Evolutionary conservation across 257 asterid genomes (phyloP).

Genomic region (Solanum stenotomum): DNA sequence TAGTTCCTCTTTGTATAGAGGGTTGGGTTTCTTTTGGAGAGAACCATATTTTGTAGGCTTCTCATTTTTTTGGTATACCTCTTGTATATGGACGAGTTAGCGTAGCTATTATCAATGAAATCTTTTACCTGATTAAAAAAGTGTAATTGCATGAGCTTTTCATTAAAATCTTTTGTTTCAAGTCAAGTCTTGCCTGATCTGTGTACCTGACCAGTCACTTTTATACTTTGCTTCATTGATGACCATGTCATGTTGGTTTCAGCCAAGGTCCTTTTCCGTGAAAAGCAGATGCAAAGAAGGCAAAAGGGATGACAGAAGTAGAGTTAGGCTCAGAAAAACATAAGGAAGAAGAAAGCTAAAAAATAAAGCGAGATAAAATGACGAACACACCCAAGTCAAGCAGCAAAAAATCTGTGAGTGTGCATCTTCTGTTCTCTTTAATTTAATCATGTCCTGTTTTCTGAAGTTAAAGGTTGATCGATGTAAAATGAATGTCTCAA

Average conservation of each 20-base stretch:
- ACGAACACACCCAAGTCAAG: slow-evolving; percentile 9
- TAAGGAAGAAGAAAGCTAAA: slow-evolving; percentile 4
- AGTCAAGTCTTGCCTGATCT: not conserved
- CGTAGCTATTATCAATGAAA: not conserved
- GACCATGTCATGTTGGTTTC: not conserved
- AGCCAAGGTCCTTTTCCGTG: not conserved
- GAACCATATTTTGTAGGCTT: not conserved
- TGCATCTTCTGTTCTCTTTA: not conserved
- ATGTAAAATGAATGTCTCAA: not conserved
- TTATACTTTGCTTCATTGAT: not conserved
- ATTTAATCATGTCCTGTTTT: not conserved
- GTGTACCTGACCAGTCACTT: not conserved
- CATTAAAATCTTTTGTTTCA: not conserved
- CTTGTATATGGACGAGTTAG: not conserved
- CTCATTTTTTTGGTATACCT: not conserved
- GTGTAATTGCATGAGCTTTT: not conserved
- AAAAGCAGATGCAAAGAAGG: not conserved
- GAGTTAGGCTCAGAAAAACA: not conserved
- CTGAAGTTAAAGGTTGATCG: not conserved
- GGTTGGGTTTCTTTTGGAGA: not conserved
- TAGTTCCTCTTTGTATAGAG: not conserved
- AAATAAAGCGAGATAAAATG: slow-evolving; percentile 5
- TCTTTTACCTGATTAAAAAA: not conserved
- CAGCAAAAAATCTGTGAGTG: slow-evolving; percentile 13
- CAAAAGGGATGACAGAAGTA: not conserved